A percentile compares a stretch with the other conserved stretches of the same genome.
phyloP scores from a whole-genome alignment of 2,329 filamentous ascomycete species.

The Metarhizium album region DNA sequence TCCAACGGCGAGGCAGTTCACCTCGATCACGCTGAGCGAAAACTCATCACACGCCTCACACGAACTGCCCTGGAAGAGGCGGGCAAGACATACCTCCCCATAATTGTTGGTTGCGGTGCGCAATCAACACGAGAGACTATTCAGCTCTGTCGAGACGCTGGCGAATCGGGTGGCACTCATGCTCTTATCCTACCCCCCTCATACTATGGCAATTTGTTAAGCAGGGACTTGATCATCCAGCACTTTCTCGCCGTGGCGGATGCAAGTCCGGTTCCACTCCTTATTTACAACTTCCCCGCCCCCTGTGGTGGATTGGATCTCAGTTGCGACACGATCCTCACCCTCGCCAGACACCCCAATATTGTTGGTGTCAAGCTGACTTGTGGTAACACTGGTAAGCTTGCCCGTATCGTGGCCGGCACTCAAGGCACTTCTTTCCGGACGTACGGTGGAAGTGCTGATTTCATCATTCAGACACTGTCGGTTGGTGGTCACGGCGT shows the following conservation, averaged over 20 bases:
- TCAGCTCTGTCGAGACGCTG: constrained; percentile 53
- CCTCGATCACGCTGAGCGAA: constrained; percentile 53
- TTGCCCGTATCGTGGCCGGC: constrained; percentile 36
- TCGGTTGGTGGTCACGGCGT: constrained; percentile 61
- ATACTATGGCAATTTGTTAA: constrained; percentile 55
- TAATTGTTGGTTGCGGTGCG: constrained; percentile 61
- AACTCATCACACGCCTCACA: constrained; percentile 49
- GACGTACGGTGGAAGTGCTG: constrained; percentile 61
- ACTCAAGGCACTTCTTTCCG: constrained; percentile 40
- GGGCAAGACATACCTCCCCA: constrained; percentile 42
- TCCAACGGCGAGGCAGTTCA: constrained; percentile 68
- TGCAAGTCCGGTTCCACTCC: constrained; percentile 43
- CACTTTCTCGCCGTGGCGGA: constrained; percentile 55
- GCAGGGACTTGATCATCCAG: constrained; percentile 42
- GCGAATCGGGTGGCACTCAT: constrained; percentile 52
- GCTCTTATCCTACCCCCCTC: constrained; percentile 58
- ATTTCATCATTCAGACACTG: constrained; percentile 62
- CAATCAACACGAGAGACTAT: constrained; percentile 59
- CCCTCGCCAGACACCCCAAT: constrained; percentile 41
- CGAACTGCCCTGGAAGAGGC: constrained; percentile 48
- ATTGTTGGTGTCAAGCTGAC: constrained; percentile 55
- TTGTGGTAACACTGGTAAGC: constrained; percentile 53
- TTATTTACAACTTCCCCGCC: constrained; percentile 55
- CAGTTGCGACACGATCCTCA: constrained; percentile 43
- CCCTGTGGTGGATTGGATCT: constrained; percentile 47